These are phyloP conservation scores for Immersiella caudata DNA, from an alignment of 495 filamentous ascomycete genomes.

Conservation along the genomic window DNA sequence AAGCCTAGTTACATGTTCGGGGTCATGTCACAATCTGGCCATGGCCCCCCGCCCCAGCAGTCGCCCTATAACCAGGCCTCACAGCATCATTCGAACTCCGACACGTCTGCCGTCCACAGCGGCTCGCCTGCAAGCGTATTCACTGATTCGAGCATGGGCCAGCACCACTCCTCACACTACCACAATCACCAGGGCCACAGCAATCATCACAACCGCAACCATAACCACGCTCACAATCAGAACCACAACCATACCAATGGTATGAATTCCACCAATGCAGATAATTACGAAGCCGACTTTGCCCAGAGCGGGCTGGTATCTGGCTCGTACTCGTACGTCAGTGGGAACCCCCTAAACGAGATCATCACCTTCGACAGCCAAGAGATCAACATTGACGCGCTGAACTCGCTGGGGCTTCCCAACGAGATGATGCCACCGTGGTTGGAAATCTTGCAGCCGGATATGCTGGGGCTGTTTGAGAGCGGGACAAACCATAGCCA, in stretches of 20 bases:
- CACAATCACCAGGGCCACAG: slow-evolving; percentile 15
- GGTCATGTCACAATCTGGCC: slow-evolving; percentile 22
- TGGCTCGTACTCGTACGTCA: slow-evolving; percentile 47
- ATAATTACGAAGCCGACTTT: slow-evolving; percentile 40
- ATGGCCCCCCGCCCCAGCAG: slow-evolving; percentile 22
- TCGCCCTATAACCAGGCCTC: slow-evolving; percentile 31
- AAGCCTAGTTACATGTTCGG: slow-evolving; percentile 32
- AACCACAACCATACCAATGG: background rate
- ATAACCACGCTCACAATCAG: slow-evolving; percentile 9
- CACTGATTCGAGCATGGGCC: slow-evolving; percentile 24
- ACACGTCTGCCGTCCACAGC: slow-evolving; percentile 34
- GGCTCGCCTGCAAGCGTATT: slow-evolving; percentile 41
- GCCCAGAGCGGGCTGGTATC: slow-evolving; percentile 43
- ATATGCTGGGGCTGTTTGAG: slow-evolving; percentile 35
- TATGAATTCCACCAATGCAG: slow-evolving; percentile 17
- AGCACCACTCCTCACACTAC: slow-evolving; percentile 22
- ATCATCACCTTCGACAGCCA: slow-evolving; percentile 69
- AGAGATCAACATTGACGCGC: slow-evolving; percentile 62
- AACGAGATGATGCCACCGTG: slow-evolving; percentile 40
- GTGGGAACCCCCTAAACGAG: slow-evolving; percentile 50
- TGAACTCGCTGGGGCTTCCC: slow-evolving; percentile 26
- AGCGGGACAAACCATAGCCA: slow-evolving; percentile 21
- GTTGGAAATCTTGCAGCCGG: slow-evolving; percentile 34
- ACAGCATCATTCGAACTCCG: slow-evolving; percentile 40
- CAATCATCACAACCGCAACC: slow-evolving; percentile 14